Evolutionary conservation across 2,329 filamentous ascomycete species (phyloP), one percentile per base, ranked within the genome.

Genomic region (Aspergillus candidus): DNA sequence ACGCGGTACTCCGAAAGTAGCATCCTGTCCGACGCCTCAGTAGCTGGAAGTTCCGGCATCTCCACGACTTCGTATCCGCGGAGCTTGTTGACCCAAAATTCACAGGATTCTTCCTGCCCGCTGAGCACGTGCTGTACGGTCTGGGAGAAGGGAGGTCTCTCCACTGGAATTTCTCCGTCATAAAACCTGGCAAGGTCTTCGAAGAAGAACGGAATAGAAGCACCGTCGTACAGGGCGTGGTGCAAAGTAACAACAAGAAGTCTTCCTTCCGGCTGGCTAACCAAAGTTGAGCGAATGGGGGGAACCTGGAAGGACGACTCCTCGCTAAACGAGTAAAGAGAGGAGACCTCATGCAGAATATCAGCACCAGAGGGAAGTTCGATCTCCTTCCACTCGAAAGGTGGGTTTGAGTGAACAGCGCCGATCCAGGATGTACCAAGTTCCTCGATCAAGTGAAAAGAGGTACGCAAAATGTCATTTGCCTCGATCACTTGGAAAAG

Each of bases 201-300:
- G 49, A 90, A 86, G 2, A 94, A 63, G n/a, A 91, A 69, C 2
- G 73, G 70, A 5, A 94, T 72, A 1, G 88, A 94, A 75, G 81
- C 87, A 1, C 88, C 89, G 56, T 95, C 89, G 51, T 94, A 95
- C 8, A 94, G 72, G 1, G 88, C 86, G 63, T 95, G 89, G 0
- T 88, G 78, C 32, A 94, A 80, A 0, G 86, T 86, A 1, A 94
- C 60, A 1, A 77, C 49, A 11, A 79, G 49, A 42, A 72, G 72
- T 1, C 32, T 59, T 11, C 67, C 57, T 1, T 48, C 41, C 1
- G 58, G 41, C 4, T 62, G 55, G 18, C 43, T 38, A 11, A 63
- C 53, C n/a, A 72, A 44, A 10, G 72, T 44, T 18, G 49, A 40
- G 4, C 61, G 62, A 12, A 77, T 47, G 4, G 58, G 57, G 59